Conservation (phyloP, 352 stramenopile genomes). For the Phytopythium kandeliae region DNA sequence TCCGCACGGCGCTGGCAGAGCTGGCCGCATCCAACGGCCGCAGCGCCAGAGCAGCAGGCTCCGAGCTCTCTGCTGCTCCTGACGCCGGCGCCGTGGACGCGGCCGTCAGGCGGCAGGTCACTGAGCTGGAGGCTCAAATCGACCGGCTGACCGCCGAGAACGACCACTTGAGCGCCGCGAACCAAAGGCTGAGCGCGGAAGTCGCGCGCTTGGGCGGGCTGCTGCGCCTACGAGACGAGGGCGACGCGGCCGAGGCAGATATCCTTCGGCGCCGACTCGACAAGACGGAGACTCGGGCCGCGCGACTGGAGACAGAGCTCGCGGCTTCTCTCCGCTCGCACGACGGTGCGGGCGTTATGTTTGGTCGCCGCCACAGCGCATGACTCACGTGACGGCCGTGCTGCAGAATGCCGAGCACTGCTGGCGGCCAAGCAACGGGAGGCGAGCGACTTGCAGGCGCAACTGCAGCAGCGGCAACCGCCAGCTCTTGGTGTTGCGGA, state of each 20-base stretch:
- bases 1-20: constrained; percentile 30
- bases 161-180: not conserved
- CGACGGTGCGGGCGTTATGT: not conserved
- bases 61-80: not conserved
- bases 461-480: not conserved
- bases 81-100: too few species aligned
- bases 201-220: constrained; percentile 12
- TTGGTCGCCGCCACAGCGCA: not conserved
- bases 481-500: not conserved
- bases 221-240: constrained; percentile 14
- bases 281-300: constrained; percentile 14
- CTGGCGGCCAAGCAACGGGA: constrained; percentile 22
- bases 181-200: constrained; percentile 12
- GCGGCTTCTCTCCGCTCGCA: constrained; percentile 15
- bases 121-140: constrained; percentile 19
- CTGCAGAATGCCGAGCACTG: not conserved
- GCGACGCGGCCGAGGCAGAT: constrained; percentile 39
- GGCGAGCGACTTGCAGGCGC: constrained; percentile 11
- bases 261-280: constrained; percentile 46
- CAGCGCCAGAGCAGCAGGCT: too few species aligned
- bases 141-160: constrained; percentile 16
- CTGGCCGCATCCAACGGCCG: constrained; percentile 13
- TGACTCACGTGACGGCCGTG: not conserved
- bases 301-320: constrained; percentile 25
- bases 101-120: not conserved